Evolutionary conservation across 1,284 basidiomycete genomes (phyloP), one percentile per base, ranked within the genome.

Genomic region (Boletus semigastroideus): DNA sequence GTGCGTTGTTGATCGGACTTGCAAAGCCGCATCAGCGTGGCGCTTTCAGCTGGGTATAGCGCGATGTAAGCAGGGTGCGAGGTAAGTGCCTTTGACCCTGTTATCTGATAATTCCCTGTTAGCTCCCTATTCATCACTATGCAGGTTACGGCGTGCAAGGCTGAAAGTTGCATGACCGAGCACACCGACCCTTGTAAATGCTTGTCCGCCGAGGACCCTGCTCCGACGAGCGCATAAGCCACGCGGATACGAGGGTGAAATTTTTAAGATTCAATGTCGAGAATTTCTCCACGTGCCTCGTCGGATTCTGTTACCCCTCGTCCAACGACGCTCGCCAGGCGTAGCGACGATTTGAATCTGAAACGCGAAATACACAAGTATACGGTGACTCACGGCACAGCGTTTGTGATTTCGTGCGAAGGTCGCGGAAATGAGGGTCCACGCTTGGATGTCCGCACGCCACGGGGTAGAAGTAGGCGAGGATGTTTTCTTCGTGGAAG

Each of bases 201-300:
- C 12, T 19, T 50, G 7, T 27, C 38, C 50, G 36, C 55, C 42
- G 45, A 42, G 11, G 22, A 27, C 22, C 19, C 19, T 42, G 8
- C 27, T 49, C 59, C 55, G 56, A 61, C 22, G 36, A 14, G 16
- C 55, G 59, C 55, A 46, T 51, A 11, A 16, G 17, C 34, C 27
- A 16, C 22, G 40, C 22, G 11, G 10, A 27, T 22, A 27, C 33
- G 11, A 19, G 17, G 12, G 10, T 2, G 9, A 12, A 5, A 20
- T 38, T 19, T 19, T 27, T 42, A 51, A 52, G 51, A 36, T 48
- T 54, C 42, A 6, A 42, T 7, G 37, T 17, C 30, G 30, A 31
- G 27, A 31, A 44, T 42, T 42, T 28, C 33, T 37, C 40, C 31
- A 4, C 13, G 10, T 36, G 11, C 30, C 9, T 28, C 20, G 20